These are phyloP conservation scores for Penicillium sp. DNA, from an alignment of 2,329 filamentous ascomycete genomes.

Conservation along the genomic window DNA sequence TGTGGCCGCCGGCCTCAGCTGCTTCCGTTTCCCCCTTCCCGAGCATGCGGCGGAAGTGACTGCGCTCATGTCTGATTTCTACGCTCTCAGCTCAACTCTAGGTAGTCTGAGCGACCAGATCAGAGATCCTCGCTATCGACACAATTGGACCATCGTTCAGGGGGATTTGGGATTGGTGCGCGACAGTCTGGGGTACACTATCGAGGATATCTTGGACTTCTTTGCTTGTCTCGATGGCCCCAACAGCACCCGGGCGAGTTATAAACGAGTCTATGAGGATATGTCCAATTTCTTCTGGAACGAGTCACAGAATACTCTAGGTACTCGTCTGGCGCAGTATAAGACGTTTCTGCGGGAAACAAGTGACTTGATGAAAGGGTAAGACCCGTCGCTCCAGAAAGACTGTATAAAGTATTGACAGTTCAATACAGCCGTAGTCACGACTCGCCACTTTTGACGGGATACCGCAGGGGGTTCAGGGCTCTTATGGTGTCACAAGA, in stretches of 20 bases:
- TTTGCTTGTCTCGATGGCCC: conserved; percentile 39
- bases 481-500: conserved; percentile 29
- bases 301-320: conserved; percentile 45
- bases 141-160: conserved; percentile 38
- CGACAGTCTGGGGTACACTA: conserved; percentile 48
- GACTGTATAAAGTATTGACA: conserved; percentile 12
- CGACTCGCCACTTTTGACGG: conserved; percentile 24
- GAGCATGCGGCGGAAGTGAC: conserved; percentile 51
- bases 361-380: conserved; percentile 46
- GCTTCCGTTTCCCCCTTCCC: conserved; percentile 49
- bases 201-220: conserved; percentile 47
- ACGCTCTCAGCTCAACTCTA: conserved; percentile 50
- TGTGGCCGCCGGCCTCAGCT: conserved; percentile 47
- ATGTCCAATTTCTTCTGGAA: conserved; percentile 44
- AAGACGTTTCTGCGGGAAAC: conserved; percentile 47
- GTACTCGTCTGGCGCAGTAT: conserved; percentile 48
- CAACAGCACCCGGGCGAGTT: conserved; percentile 30
- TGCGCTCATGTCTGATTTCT: conserved; percentile 50
- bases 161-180: conserved; percentile 48
- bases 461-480: conserved; percentile 25
- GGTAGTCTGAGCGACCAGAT: conserved; percentile 46
- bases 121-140: conserved; percentile 36
- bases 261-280: conserved; percentile 49
- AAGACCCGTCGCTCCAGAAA: conserved; percentile 15
- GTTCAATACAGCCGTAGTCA: conserved; percentile 21